Evolutionary conservation across 441 rosid species (phyloP), one percentile per base, ranked within the genome.

Genomic region (Erodium texanum): DNA sequence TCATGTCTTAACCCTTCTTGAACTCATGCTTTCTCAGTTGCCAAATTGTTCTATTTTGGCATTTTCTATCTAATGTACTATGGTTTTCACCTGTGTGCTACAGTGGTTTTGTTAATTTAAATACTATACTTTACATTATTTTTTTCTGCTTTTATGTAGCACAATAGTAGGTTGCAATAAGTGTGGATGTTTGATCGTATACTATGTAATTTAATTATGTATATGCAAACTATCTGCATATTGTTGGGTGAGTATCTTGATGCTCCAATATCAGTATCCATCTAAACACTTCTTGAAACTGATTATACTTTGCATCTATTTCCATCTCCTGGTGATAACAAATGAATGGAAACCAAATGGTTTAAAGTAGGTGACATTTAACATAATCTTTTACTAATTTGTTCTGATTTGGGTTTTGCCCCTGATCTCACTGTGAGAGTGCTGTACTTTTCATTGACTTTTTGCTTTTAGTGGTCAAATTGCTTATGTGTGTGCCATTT

Each of bases 401-500:
- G 32, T 11, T 59, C 29, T 59, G 32, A 22, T 59, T 59, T 59
- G 32, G 24, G 63, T 22, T 59, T 22, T 10, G 3, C 2, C 20
- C 24, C 62, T 19, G 24, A 56, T 56, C 3, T 61, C 54, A 29
- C 70, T 22, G 36, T 68, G 41, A 24, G 62, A 12, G 24, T 56
- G 5, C 19, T 56, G 24, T 56, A 56, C 3, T 19, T 56, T 56
- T 7, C 62, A 12, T 19, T 54, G 24, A 12, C 1, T 1, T 56
- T 19, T 0, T 19, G 62, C 23, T 56, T 11, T 56, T 7, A 6
- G 8, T 56, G 24, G 24, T 56, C 62, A 43, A 59, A 70, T 67
- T 73, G 24, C 12, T 66, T 45, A 48, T 61, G 48, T 7, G 1
- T 24, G 23, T 75, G 64, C 5, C 63, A 20, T 23, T 59, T 20